Evolutionary conservation across 257 asterid genomes (phyloP).

Genomic region (Rhazya stricta): DNA sequence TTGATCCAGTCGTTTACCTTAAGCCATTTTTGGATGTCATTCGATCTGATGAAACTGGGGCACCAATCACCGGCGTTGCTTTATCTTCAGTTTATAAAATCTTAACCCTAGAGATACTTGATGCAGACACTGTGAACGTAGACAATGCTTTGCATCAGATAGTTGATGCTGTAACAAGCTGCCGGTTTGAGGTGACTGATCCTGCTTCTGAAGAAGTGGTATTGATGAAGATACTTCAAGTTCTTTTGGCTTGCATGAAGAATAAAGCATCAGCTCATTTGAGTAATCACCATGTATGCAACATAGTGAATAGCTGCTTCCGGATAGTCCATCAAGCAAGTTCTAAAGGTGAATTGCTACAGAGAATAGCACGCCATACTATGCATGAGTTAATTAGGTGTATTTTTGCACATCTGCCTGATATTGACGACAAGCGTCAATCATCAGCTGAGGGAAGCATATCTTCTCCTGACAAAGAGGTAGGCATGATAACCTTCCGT

Average conservation of each 20-base stretch:
- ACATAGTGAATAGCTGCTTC: constrained; percentile 82
- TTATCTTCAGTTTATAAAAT: constrained; percentile 83
- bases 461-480: constrained; percentile 42
- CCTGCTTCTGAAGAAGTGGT: constrained; percentile 98
- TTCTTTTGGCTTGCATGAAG: constrained; percentile 97
- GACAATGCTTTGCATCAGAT: constrained; percentile 72
- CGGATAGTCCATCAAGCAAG: constrained; percentile 94
- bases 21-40: constrained; percentile 88
- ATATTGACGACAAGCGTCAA: constrained; percentile 29
- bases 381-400: constrained; percentile 91
- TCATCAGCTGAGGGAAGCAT: constrained; percentile 31
- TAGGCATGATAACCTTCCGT: constrained; percentile 18
- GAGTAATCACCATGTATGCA: constrained; percentile 85
- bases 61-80: constrained; percentile 96
- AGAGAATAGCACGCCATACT: constrained; percentile 85
- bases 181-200: constrained; percentile 98
- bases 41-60: constrained; percentile 95
- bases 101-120: constrained; percentile 71
- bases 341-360: constrained; percentile 80
- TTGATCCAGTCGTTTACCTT: constrained; percentile 75
- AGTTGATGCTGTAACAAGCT: constrained; percentile 95
- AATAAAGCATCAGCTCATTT: constrained; percentile 66
- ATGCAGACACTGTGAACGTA: constrained; percentile 59
- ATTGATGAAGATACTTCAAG: constrained; percentile 92
- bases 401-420: constrained; percentile 71